Evolutionary conservation across 441 rosid genomes (phyloP), one percentile per base, ranked within the genome.

Genomic region (Gossypium lobatum): DNA sequence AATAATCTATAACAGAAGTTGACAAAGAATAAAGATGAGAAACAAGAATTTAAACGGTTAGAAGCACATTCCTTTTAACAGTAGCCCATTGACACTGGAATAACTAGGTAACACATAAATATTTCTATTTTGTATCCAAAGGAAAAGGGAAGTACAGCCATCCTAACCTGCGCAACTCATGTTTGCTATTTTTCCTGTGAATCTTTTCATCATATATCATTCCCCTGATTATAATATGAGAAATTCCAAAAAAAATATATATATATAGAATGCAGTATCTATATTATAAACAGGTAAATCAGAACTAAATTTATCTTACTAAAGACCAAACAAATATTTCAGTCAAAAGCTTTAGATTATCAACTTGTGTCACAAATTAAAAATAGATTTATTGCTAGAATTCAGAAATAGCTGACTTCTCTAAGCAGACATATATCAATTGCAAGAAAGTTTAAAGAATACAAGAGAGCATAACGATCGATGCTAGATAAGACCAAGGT

Each of bases 121-220:
- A 55, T 42, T 71, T 39, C n/a, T 21, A 57, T 42, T 58, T 57
- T 46, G 66, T 4, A 59, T 57, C 57, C 37, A 67, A 48, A 68
- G 37, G 60, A n/a, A 6, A 64, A 52, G 11, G 16, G 42, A 68
- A 50, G 16, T 26, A 13, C 61, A 53, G 28, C 31, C 25, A 25
- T 68, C 59, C 9, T 50, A 68, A 16, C 46, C 60, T n/a, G 58
- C 14, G 20, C 3, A 68, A 50, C 23, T 8, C 9, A 23, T 55
- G 9, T 37, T 50, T 68, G 16, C 16, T 26, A 26, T 25, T 48
- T 67, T 48, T 67, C 71, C 20, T 25, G 71, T 46, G 57, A 66
- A 23, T 23, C 55, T 21, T 66, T 66, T 14, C 71, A 25, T 63
- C 18, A 67, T 18, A 17, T 18, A 18, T 17, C 28, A 48, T n/a